phyloP scores from a whole-genome alignment of 2,329 filamentous ascomycete genomes.

The Colletotrichum gloeosporioides region DNA sequence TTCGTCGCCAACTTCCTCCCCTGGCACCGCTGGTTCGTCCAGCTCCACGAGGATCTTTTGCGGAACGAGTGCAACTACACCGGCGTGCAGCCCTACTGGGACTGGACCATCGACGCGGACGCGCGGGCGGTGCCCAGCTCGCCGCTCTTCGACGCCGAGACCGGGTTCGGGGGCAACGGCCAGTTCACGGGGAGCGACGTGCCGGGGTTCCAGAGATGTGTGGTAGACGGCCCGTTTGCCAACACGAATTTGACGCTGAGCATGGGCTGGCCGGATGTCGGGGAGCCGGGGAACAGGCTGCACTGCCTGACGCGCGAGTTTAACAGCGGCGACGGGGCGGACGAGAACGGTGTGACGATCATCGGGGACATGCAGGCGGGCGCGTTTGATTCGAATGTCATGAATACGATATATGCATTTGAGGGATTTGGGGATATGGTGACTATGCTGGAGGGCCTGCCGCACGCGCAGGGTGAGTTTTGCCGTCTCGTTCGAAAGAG shows the following conservation, averaged over 20 bases:
- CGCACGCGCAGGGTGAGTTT: slow-evolving; percentile 21
- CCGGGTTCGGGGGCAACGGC: slow-evolving; percentile 35
- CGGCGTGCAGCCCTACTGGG: slow-evolving; percentile 38
- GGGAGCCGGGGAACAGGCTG: slow-evolving; percentile 11
- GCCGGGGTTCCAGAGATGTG: slow-evolving; percentile 21
- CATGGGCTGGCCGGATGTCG: slow-evolving; percentile 24
- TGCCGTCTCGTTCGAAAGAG: background rate
- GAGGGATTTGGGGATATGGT: slow-evolving; percentile 18
- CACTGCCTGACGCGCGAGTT: slow-evolving; percentile 27
- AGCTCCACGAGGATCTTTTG: slow-evolving; percentile 34
- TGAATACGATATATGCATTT: slow-evolving; percentile 22
- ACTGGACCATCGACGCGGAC: slow-evolving; percentile 31
- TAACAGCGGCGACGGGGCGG: slow-evolving; percentile 5
- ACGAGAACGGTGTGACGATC: slow-evolving; percentile 20
- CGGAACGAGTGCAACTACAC: slow-evolving; percentile 34
- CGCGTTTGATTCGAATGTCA: slow-evolving; percentile 16
- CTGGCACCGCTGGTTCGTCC: slow-evolving; percentile 37
- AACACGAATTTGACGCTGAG: slow-evolving; percentile 17
- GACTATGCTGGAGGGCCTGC: slow-evolving; percentile 23
- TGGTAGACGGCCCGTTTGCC: slow-evolving; percentile 28
- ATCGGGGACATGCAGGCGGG: slow-evolving; percentile 23
- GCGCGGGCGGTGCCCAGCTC: slow-evolving; percentile 23
- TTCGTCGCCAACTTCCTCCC: slow-evolving; percentile 36
- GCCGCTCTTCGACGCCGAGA: slow-evolving; percentile 33
- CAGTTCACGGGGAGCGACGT: slow-evolving; percentile 23